Evolutionary conservation across 2,329 filamentous ascomycete species (phyloP), one percentile per base, ranked within the genome.

Genomic region (Penicillium aurantiogriseum): DNA sequence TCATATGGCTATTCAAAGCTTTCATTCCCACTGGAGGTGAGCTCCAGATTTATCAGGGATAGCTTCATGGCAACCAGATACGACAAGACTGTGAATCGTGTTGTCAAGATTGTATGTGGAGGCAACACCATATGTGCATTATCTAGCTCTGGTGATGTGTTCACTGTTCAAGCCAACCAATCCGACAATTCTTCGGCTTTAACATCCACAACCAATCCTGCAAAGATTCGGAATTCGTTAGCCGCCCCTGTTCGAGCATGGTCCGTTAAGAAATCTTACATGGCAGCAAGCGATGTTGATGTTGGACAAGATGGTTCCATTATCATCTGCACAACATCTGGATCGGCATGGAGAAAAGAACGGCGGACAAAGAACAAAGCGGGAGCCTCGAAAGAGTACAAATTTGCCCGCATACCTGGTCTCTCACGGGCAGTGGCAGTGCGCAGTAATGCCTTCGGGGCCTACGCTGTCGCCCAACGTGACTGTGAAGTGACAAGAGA

Each of bases 1-100:
- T 95, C 95, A 64, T 97, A 96, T 68, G 93, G 93, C 5, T 97
- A 96, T 71, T 91, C 92, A n/a, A 90, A 91, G 62, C 82, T 97
- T 54, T 87, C 86, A 45, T 96, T 97, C 62, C 90, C 91, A 0
- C 79, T 90, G 35, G 89, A 92, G 63, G 83, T 85, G 6, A 83
- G 83, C 21, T 91, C 88, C 58, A 85, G 85, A 59, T 87, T 88
- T 43, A 80, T 93, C 25, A 83, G 84, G 57, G 81, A 84, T 54
- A 86, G 85, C 51, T 87, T 87, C 58, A 77, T 88, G 71, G 81
- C 87, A 51, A 86, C 85, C 17, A 80, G 86, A 63, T 85, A 89
- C 65, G 86, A 90, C 54, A 77, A 81, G 9, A 80, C 80, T 6
- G 81, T 85, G 52, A 88, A 89, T 69, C 81, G 86, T 49, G 89